Evolutionary conservation across 2,329 filamentous ascomycete genomes (phyloP).

Genomic region (Venturia effusa): DNA sequence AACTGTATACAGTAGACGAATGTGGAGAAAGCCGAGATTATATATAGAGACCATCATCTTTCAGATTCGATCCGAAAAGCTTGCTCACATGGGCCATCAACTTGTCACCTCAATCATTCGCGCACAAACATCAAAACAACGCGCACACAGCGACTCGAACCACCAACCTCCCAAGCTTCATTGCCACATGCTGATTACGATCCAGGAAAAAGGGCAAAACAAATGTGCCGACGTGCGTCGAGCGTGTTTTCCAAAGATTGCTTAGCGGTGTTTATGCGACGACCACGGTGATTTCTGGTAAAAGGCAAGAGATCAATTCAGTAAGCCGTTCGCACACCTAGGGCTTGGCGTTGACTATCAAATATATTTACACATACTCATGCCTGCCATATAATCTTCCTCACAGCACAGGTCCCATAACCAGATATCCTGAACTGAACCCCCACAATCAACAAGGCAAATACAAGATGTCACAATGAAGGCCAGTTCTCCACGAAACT

Average conservation of each 20-base stretch:
- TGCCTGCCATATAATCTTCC: neutral
- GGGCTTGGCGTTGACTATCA: neutral
- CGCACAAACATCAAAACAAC: neutral
- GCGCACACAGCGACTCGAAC: neutral
- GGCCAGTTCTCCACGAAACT: neutral
- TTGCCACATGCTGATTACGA: no score
- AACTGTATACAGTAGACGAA: no score
- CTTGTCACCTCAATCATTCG: neutral
- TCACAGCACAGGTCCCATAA: no score
- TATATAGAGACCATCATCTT: no score
- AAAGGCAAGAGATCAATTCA: slow-evolving; percentile 70
- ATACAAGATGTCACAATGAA: no score
- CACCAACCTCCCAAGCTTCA: neutral
- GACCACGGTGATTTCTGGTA: slow-evolving; percentile 69
- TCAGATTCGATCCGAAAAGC: neutral
- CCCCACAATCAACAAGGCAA: no score
- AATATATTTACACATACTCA: no score
- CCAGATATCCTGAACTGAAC: no score
- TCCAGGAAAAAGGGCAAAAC: neutral
- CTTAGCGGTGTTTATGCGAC: slow-evolving; percentile 48
- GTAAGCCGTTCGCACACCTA: slow-evolving; percentile 19
- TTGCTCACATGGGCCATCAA: neutral
- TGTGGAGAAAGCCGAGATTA: no score
- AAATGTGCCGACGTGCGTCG: neutral
- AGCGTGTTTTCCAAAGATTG: slow-evolving; percentile 43